A percentile compares a stretch with the other conserved stretches of the same genome.
Conservation (phyloP, 1,139 yeast species). For the Pneumocystis wakefieldiae region DNA sequence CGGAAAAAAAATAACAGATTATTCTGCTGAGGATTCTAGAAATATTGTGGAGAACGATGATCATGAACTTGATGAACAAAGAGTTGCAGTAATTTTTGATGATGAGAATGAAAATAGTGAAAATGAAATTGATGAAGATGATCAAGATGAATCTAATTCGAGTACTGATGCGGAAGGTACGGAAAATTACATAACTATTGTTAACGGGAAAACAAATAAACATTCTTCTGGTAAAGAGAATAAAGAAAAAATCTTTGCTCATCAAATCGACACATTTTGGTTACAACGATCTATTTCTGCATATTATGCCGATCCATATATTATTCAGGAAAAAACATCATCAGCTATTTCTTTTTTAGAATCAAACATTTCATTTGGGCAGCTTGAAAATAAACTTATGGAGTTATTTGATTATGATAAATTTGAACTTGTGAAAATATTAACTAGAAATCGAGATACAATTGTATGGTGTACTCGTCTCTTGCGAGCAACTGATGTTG, state of each 20-base stretch:
- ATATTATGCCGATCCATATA: slow-evolving; percentile 27
- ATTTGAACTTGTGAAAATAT: slow-evolving; percentile 34
- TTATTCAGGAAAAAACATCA: slow-evolving; percentile 24
- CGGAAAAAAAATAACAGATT: slow-evolving; percentile 45
- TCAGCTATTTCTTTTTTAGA: slow-evolving; percentile 25
- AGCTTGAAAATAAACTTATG: slow-evolving; percentile 40
- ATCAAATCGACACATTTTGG: slow-evolving; percentile 37
- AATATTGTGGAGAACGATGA: slow-evolving; percentile 14
- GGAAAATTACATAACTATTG: slow-evolving; percentile 1
- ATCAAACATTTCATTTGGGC: slow-evolving; percentile 25
- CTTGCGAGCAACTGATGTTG: slow-evolving; percentile 28
- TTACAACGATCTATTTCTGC: slow-evolving; percentile 32
- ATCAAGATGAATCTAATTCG: slow-evolving; percentile 21
- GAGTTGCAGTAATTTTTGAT: slow-evolving; percentile 34
- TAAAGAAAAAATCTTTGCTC: slow-evolving; percentile 18
- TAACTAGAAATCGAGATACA: slow-evolving; percentile 39
- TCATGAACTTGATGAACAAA: slow-evolving; percentile 29
- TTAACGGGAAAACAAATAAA: slow-evolving; percentile 8
- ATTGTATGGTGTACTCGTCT: slow-evolving; percentile 42
- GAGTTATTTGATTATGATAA: slow-evolving; percentile 36
- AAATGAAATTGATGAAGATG: slow-evolving; percentile 23
- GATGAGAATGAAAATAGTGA: slow-evolving; percentile 28
- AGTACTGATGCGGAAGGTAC: slow-evolving; percentile 19
- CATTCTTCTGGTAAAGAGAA: slow-evolving; percentile 8
- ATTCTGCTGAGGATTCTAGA: slow-evolving; percentile 25